These are phyloP conservation scores for Neofusicoccum ribis DNA, from an alignment of 2,329 filamentous ascomycete species.

Conservation along the genomic window DNA sequence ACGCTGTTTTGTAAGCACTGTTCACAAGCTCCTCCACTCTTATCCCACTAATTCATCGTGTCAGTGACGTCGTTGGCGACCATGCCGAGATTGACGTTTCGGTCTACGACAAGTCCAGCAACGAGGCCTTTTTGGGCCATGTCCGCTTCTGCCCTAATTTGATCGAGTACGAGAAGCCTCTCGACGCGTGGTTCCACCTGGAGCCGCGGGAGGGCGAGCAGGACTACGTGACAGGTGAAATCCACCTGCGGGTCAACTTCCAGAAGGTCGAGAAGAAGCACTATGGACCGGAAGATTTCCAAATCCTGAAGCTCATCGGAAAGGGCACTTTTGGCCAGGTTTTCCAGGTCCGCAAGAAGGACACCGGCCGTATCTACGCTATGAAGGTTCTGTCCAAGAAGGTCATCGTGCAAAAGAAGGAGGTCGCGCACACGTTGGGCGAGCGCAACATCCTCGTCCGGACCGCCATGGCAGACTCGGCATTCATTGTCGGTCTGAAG, in stretches of 20 bases:
- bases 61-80: conserved; percentile 87
- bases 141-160: conserved; percentile 76
- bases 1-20: conserved; percentile 82
- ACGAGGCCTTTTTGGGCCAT: conserved; percentile 90
- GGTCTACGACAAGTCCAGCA: conserved; percentile 82
- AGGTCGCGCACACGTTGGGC: conserved; percentile 94
- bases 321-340: conserved; percentile 99
- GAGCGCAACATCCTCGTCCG: conserved; percentile 96
- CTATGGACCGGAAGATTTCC: conserved; percentile 92
- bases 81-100: conserved; percentile 90
- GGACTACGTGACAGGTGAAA: conserved; percentile 76
- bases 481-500: conserved; percentile 96
- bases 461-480: conserved; percentile 91
- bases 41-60: conserved; percentile 26
- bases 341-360: conserved; percentile 96
- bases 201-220: conserved; percentile 79
- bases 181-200: conserved; percentile 84
- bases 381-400: conserved; percentile 99
- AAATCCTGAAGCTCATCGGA: conserved; percentile 92
- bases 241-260: conserved; percentile 83
- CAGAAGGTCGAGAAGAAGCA: conserved; percentile 86
- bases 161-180: conserved; percentile 66
- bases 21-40: background rate
- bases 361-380: conserved; percentile 92
- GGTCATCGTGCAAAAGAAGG: conserved; percentile 99